phyloP scores from a whole-genome alignment of 768 basidiomycete species.

The Podaxis sp. region DNA sequence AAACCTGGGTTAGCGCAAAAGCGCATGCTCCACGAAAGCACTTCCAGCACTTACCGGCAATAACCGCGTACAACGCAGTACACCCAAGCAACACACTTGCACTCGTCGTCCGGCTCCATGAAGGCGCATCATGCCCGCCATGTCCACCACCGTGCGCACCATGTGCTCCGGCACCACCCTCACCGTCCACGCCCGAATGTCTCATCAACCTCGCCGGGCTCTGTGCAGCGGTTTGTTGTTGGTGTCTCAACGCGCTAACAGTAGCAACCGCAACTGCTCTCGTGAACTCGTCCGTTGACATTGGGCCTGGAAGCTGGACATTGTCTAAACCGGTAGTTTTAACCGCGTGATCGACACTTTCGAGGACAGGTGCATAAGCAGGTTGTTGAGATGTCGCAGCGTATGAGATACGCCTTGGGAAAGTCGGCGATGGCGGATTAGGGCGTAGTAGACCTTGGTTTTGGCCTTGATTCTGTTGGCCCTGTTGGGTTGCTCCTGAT shows the following conservation, averaged over 20 bases:
- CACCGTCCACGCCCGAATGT: conserved; percentile 42
- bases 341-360: conserved; percentile 76
- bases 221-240: conserved; percentile 54
- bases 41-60: conserved; percentile 70
- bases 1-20: background rate
- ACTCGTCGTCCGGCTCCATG: conserved; percentile 90
- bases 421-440: conserved; percentile 40
- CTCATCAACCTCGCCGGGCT: conserved; percentile 40
- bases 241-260: conserved; percentile 84
- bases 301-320: conserved; percentile 56
- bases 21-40: background rate
- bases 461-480: background rate
- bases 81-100: conserved; percentile 87
- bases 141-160: conserved; percentile 44
- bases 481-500: background rate
- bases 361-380: conserved; percentile 61
- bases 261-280: conserved; percentile 93
- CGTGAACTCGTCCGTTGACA: conserved; percentile 89
- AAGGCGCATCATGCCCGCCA: conserved; percentile 91
- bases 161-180: conserved; percentile 13
- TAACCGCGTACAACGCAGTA: conserved; percentile 90
- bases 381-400: conserved; percentile 35
- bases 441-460: conserved; percentile 12
- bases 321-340: conserved; percentile 54
- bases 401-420: conserved; percentile 55